Base-by-base conservation (phyloP, 2,329 filamentous ascomycete species). In the Nothopassalora personata region DNA sequence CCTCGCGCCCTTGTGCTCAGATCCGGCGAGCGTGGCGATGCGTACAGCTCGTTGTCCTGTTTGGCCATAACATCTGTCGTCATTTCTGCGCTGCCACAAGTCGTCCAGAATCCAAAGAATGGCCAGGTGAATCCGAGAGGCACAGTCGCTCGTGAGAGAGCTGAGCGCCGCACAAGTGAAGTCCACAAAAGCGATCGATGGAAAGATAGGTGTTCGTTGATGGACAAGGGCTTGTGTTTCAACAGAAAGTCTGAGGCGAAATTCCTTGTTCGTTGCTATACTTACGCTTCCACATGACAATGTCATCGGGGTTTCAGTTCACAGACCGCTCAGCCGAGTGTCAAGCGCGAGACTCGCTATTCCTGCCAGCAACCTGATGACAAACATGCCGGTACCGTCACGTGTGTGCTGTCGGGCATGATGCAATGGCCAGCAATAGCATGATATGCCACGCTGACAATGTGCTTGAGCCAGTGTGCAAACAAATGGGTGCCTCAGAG, bases 1-100 rank as follows among this genome's bases (percentile, higher is more conserved):
- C 61, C 59, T 33, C 62, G 58, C n/a, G 58, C 36, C 36, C 62
- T 61, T 47, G 54, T 59, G 59, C 59, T 59, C 30, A 63, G 30
- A 19, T 63, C 59, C 39, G 61, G 54, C 15, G 48, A 46, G 23
- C 28, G 45, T 7, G 56, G 34, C 30, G 43, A 11, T 28, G 36
- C 50, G 27, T 46, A 50, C 13, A 27, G n/a, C n/a, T 46, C 47
- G 13, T 34, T 46, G 31, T 58, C 34, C 15, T 48, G 46, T 33
- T 51, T 30, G n/a, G 47, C 56, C 59, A 58, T 43, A 9, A 30
- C 18, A 7, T n/a, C 39, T 43, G 15, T 43, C 39, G 13, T 45
- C 31, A 36, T 15, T 46, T 46, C 18, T 43, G 54, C 54, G 43
- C 15, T 53, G n/a, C 51, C 30, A 19, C 10, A 4, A 34, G 49